Evolutionary conservation across 805 yeast species (phyloP).

Genomic region (Brettanomyces sp.): DNA sequence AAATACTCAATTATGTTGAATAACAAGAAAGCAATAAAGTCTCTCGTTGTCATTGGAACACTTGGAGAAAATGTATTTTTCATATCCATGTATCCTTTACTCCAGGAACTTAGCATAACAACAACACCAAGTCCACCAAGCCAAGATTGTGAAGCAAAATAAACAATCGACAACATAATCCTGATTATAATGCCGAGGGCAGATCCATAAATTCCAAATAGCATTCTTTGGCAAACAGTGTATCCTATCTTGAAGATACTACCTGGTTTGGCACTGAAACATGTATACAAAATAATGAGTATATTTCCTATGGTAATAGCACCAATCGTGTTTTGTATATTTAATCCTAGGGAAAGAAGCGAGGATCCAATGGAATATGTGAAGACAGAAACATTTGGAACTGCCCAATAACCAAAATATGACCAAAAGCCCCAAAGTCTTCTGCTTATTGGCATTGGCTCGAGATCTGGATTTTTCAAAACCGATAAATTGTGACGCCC

Average conservation of each 20-base stretch:
- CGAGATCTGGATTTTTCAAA: conserved; percentile 28
- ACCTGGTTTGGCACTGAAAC: conserved; percentile 20
- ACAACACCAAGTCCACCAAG: conserved; percentile 38
- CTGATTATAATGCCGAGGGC: conserved; percentile 33
- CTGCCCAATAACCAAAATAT: conserved; percentile 34
- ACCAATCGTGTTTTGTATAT: conserved; percentile 29
- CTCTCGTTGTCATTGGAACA: conserved; percentile 31
- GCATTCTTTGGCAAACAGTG: conserved; percentile 32
- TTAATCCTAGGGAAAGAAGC: conserved; percentile 18
- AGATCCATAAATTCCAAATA: conserved; percentile 40
- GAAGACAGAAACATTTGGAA: conserved; percentile 20
- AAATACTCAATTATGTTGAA: conserved; percentile 31
- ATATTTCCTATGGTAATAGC: conserved; percentile 40
- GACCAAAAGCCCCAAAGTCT: conserved; percentile 38
- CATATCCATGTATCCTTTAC: conserved; percentile 29
- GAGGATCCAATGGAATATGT: conserved; percentile 15
- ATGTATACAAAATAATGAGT: too few relatives aligned
- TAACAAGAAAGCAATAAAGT: conserved; percentile 33
- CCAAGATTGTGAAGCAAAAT: conserved; percentile 36
- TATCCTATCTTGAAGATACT: conserved; percentile 41
- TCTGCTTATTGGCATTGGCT: conserved; percentile 35
- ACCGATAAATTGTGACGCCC: not conserved
- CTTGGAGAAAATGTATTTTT: conserved; percentile 26
- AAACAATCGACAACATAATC: conserved; percentile 34
- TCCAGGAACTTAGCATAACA: conserved; percentile 29